Conservation (phyloP, 2,329 filamentous ascomycete species). For the Arthrobotrys pseudoclavata region DNA sequence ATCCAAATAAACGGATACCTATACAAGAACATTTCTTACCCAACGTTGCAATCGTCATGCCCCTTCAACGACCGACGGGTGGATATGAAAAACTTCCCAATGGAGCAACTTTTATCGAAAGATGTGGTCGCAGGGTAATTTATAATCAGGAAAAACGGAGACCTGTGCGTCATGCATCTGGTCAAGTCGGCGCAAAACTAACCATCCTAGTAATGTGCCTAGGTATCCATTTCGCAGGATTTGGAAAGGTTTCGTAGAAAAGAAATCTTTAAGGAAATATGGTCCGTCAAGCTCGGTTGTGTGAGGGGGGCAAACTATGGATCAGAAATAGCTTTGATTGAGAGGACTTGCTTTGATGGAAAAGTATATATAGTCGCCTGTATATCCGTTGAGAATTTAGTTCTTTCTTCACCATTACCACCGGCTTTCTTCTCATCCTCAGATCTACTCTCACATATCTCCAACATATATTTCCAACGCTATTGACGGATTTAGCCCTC, state of each 20-base stretch:
- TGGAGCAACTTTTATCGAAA: not conserved
- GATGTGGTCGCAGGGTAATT: constrained; percentile 34
- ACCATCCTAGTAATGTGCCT: not conserved
- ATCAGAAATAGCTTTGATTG: not conserved
- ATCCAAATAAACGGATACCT: too few species aligned
- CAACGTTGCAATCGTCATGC: not conserved
- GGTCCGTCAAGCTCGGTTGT: constrained; percentile 22
- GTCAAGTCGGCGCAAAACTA: not conserved
- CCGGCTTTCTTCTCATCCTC: not conserved
- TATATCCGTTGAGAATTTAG: not conserved
- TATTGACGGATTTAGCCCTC: constrained; percentile 21
- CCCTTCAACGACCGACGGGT: not conserved
- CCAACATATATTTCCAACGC: constrained; percentile 11
- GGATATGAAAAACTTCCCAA: constrained; percentile 21
- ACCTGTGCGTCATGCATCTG: not conserved
- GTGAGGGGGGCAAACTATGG: not conserved
- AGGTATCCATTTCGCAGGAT: constrained; percentile 8
- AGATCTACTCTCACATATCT: not conserved
- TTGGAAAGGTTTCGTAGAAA: constrained; percentile 1
- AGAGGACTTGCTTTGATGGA: not conserved
- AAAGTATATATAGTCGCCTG: constrained; percentile 31
- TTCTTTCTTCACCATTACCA: constrained; percentile 3
- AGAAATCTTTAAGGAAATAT: not conserved
- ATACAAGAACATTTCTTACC: too few species aligned
- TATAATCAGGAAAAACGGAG: not conserved